These are phyloP conservation scores for Trypanosoma brucei DNA, from an alignment of 208 protist species.

Conservation along the genomic window DNA sequence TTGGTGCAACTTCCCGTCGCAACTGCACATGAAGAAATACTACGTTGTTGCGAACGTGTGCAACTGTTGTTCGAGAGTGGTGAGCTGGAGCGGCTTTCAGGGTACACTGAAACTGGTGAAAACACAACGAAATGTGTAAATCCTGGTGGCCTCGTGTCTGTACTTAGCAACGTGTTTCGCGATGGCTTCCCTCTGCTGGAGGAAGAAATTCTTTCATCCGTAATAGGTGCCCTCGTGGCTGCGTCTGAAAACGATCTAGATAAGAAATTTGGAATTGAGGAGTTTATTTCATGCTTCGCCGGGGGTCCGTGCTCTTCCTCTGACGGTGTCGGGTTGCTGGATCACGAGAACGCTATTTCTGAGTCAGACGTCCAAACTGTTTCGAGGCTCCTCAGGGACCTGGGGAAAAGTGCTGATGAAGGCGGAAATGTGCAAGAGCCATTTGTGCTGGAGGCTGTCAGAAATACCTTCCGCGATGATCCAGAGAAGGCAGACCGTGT, in stretches of 20 bases:
- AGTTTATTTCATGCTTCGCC: conserved; percentile 63
- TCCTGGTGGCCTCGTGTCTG: conserved; percentile 38
- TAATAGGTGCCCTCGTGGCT: conserved; percentile 66
- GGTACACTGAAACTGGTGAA: conserved; percentile 35
- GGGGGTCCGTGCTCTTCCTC: conserved; percentile 37
- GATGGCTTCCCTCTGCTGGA: conserved; percentile 61
- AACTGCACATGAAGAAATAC: conserved; percentile 53
- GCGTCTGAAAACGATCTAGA: conserved; percentile 38
- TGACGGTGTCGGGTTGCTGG: background rate
- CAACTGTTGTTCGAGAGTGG: conserved; percentile 54
- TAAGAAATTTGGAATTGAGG: conserved; percentile 48
- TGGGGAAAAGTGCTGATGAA: conserved; percentile 27
- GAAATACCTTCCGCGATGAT: conserved; percentile 32
- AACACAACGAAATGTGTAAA: conserved; percentile 45
- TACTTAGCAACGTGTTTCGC: conserved; percentile 55
- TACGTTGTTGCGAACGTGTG: conserved; percentile 40
- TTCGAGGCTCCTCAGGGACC: conserved; percentile 31
- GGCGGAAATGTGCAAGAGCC: conserved; percentile 38
- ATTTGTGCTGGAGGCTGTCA: conserved; percentile 32
- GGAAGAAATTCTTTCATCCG: conserved; percentile 43
- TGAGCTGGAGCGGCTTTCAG: conserved; percentile 41
- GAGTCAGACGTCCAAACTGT: conserved; percentile 48
- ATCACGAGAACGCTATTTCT: background rate
- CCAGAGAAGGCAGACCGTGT: conserved; percentile 36
- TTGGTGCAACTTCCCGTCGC: conserved; percentile 51